A percentile compares a stretch with the other conserved stretches of the same genome.
Conservation (phyloP, 2,329 filamentous ascomycete genomes). For the Colletotrichum sp. region DNA sequence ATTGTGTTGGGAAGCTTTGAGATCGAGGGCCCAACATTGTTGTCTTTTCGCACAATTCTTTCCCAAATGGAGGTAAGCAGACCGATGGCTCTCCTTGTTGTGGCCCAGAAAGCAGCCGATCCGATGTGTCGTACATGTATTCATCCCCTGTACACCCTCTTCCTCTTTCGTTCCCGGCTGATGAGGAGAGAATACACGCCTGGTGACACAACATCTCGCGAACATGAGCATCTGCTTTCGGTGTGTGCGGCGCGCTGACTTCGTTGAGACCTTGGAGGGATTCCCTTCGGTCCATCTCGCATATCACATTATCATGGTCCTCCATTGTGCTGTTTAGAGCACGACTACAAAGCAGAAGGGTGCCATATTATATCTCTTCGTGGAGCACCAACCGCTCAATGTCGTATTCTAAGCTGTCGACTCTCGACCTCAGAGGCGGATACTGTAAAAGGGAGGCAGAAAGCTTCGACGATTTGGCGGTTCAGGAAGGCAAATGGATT, state of each 20-base stretch:
- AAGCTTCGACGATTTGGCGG: no score
- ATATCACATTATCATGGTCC: no score
- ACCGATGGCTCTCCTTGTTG: not conserved
- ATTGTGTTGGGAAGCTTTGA: not conserved
- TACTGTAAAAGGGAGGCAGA: no score
- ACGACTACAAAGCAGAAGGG: not conserved
- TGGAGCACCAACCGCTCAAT: no score
- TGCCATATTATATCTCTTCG: not conserved
- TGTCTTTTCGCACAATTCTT: not conserved
- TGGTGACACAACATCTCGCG: not conserved
- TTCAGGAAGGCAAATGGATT: no score
- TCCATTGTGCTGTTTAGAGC: not conserved
- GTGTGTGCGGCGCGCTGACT: not conserved
- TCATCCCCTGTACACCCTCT: not conserved
- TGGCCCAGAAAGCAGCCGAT: not conserved
- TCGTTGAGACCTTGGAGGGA: rapidly evolving
- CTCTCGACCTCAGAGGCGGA: no score
- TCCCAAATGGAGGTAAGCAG: not conserved
- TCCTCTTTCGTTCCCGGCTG: not conserved
- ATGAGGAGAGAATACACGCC: not conserved
- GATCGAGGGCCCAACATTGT: not conserved
- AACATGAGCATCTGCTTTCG: not conserved
- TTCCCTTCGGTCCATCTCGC: not conserved
- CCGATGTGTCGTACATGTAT: rapidly evolving
- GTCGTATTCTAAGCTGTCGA: no score